phyloP scores from a whole-genome alignment of 768 basidiomycete species.

The Crucibulum laeve region DNA sequence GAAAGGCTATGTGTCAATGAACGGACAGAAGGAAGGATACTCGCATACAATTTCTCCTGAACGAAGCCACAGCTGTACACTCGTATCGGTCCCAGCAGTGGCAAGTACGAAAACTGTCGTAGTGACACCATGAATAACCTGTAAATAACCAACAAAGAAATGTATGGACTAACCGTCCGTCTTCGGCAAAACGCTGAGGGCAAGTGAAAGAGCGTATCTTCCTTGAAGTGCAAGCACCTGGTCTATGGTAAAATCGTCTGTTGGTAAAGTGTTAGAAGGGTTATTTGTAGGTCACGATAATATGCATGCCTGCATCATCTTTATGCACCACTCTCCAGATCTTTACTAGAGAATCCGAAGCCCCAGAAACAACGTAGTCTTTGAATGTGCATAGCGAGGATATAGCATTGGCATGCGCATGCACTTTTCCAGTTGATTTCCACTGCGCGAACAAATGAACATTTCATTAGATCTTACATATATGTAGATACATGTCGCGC shows the following conservation, averaged over 20 bases:
- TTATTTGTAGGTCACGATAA: neutral
- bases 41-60: constrained; percentile 49
- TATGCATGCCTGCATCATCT: constrained; percentile 23
- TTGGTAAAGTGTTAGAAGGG: constrained; percentile 3
- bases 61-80: constrained; percentile 73
- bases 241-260: constrained; percentile 34
- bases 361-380: constrained; percentile 62
- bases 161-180: constrained; percentile 46
- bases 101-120: constrained; percentile 64
- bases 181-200: constrained; percentile 58
- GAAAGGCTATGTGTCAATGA: neutral
- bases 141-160: constrained; percentile 5
- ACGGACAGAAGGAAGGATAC: constrained; percentile 2
- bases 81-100: constrained; percentile 75
- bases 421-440: constrained; percentile 33
- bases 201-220: constrained; percentile 72
- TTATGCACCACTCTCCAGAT: constrained; percentile 52
- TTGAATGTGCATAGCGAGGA: constrained; percentile 57
- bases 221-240: constrained; percentile 65
- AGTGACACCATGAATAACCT: constrained; percentile 4
- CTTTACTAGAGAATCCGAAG: constrained; percentile 78
- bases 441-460: constrained; percentile 43
- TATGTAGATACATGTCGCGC: constrained; percentile 21
- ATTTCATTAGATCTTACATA: constrained; percentile 9
- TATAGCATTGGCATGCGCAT: constrained; percentile 69